These are phyloP conservation scores for Calonectria montana DNA, from an alignment of 2,329 filamentous ascomycete species.

Conservation along the genomic window DNA sequence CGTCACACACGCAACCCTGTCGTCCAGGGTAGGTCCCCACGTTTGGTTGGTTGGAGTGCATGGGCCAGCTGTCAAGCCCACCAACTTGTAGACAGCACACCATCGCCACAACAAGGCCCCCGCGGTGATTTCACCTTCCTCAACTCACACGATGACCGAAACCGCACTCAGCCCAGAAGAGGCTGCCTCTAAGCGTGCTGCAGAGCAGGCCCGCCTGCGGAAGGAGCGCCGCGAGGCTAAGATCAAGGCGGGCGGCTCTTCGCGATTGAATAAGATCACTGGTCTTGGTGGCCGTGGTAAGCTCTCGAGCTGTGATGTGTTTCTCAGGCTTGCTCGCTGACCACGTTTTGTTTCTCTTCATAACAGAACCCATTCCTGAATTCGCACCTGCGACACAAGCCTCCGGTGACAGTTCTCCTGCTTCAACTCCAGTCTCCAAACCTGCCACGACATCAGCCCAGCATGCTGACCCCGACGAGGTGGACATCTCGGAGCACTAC, in stretches of 20 bases:
- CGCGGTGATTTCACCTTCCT: not conserved
- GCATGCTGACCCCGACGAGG: constrained; percentile 76
- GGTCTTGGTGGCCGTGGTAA: constrained; percentile 66
- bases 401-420: constrained; percentile 44
- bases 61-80: constrained; percentile 23
- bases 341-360: not conserved
- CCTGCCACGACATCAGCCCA: constrained; percentile 47
- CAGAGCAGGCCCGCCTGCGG: constrained; percentile 77
- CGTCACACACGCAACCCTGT: not conserved
- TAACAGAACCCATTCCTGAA: constrained; percentile 22
- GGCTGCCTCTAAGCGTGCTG: constrained; percentile 62
- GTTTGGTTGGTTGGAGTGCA: not conserved
- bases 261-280: constrained; percentile 80
- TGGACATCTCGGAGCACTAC: constrained; percentile 82
- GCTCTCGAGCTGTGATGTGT: not conserved
- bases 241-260: constrained; percentile 76
- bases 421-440: constrained; percentile 45
- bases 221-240: constrained; percentile 85
- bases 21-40: constrained; percentile 15
- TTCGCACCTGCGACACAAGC: constrained; percentile 2
- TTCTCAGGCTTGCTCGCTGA: constrained; percentile 1
- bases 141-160: constrained; percentile 53
- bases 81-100: constrained; percentile 11
- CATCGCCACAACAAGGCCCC: constrained; percentile 15
- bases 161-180: constrained; percentile 51